Percentiles rank a stretch among this genome's conserved stretches.
phyloP scores from a whole-genome alignment of 176 grass and related monocot genomes.

The Elymus sibiricus region DNA sequence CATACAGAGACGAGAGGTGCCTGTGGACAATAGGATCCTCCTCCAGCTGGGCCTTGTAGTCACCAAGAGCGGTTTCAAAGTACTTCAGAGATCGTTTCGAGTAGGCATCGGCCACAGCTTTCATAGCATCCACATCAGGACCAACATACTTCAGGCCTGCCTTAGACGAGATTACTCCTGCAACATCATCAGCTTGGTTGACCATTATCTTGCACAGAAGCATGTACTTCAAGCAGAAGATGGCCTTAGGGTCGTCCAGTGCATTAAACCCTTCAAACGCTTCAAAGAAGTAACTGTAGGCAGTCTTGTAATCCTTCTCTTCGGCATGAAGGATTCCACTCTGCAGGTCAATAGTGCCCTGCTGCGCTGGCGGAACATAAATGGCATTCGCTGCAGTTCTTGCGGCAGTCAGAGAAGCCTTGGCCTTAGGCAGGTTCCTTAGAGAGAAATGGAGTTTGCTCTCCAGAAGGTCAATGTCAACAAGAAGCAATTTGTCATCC shows the following conservation, averaged over 20 bases:
- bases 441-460: conserved; percentile 91
- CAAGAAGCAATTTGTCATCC: conserved; percentile 82
- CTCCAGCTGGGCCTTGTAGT: conserved; percentile 70
- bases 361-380: conserved; percentile 78
- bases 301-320: conserved; percentile 92
- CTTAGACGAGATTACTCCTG: neutral
- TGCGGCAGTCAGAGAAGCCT: conserved; percentile 76
- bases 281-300: conserved; percentile 92
- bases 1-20: conserved; percentile 77
- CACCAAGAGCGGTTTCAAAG: conserved; percentile 70
- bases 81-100: conserved; percentile 72
- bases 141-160: conserved; percentile 18
- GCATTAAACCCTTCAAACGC: conserved; percentile 41
- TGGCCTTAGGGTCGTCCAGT: conserved; percentile 6
- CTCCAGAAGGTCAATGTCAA: conserved; percentile 86
- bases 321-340: conserved; percentile 76
- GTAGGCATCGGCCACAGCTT: conserved; percentile 63
- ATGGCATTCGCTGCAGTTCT: conserved; percentile 86
- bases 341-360: conserved; percentile 80
- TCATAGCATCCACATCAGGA: conserved; percentile 8
- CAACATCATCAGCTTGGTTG: conserved; percentile 12
- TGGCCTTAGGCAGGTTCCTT: conserved; percentile 82
- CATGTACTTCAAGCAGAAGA: conserved; percentile 22
- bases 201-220: conserved; percentile 24
- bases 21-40: conserved; percentile 80